These are phyloP conservation scores for Diutina siamensis DNA, from an alignment of 1,139 yeast genomes.

Conservation along the genomic window DNA sequence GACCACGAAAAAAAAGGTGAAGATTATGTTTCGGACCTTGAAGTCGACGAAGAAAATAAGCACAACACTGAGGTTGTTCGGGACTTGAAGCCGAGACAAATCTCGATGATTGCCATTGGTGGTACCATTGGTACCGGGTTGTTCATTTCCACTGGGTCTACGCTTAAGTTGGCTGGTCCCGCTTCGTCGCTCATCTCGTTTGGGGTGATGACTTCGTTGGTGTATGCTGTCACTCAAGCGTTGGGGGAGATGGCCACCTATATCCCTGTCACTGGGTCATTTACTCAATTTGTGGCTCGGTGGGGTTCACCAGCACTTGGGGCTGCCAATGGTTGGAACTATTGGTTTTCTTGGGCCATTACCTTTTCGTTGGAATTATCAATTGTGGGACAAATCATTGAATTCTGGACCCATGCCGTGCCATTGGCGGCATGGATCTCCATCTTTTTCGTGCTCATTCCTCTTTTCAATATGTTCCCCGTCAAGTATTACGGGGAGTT, in stretches of 20 bases:
- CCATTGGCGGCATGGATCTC: slow-evolving; percentile 72
- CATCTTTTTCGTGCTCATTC: slow-evolving; percentile 47
- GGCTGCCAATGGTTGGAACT: slow-evolving; percentile 73
- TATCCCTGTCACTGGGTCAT: slow-evolving; percentile 47
- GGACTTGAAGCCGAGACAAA: slow-evolving; percentile 19
- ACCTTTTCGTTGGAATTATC: slow-evolving; percentile 77
- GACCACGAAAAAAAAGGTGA: background rate
- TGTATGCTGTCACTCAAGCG: slow-evolving; percentile 45
- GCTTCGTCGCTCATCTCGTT: slow-evolving; percentile 49
- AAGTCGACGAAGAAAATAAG: background rate
- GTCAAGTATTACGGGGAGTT: slow-evolving; percentile 56
- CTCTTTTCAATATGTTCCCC: slow-evolving; percentile 45
- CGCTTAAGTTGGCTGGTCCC: slow-evolving; percentile 55
- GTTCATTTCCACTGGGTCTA: slow-evolving; percentile 34
- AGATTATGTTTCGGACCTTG: slow-evolving; percentile 3
- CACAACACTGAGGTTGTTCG: background rate
- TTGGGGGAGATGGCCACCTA: slow-evolving; percentile 54
- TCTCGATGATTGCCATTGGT: slow-evolving; percentile 35
- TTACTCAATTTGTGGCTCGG: slow-evolving; percentile 30
- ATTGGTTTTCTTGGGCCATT: slow-evolving; percentile 83
- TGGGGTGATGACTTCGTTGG: slow-evolving; percentile 36
- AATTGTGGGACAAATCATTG: slow-evolving; percentile 65
- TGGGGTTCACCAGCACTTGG: slow-evolving; percentile 65
- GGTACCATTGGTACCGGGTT: slow-evolving; percentile 21
- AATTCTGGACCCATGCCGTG: slow-evolving; percentile 63